Evolutionary conservation across 1,139 yeast genomes (phyloP), one percentile per base, ranked within the genome.

Genomic region (Candida buenavistaensis): DNA sequence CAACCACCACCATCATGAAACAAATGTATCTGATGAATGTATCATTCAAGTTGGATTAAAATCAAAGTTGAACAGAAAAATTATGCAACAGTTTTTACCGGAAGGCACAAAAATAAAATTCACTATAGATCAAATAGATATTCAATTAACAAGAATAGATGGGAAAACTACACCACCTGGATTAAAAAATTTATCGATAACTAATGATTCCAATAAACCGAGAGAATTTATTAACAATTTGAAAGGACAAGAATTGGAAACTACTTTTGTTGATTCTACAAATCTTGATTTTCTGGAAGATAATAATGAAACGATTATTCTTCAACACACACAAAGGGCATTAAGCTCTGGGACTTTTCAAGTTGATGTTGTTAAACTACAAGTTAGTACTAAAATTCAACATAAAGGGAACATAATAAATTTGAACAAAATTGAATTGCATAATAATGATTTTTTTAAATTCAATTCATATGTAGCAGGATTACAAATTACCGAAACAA

Each of bases 281-380:
- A 46, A 44, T 24, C 5, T 22, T n/a, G 12, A 12, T 22, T 22
- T 22, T 12, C 33, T 45, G 19, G 12, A 26, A 19, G 17, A 23
- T 6, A 14, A 32, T n/a, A 21, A 25, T 5, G 53, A 45, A 37
- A 41, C n/a, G n/a, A n/a, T n/a, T n/a, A n/a, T 56, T 0, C 19
- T 64, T n/a, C 57, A 62, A 30, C 50, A 59, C 34, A 28, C 38
- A 3, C 64, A 60, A 36, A 27, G 26, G 3, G 57, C 51, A 3
- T 47, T 46, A 4, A 50, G 44, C 28, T 45, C 66, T 0, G 70
- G 70, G 1, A 30, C 32, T 9, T 54, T 49, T 35, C 41, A 41
- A 23, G 44, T 64, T 7, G 46, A 49, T 15, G 34, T 44, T 0
- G 33, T 62, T 2, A 45, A 43, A 16, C 26, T 59, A 17, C 41